Conservation (phyloP, 176 grass and related monocot genomes). For the Aechmea fasciata region DNA sequence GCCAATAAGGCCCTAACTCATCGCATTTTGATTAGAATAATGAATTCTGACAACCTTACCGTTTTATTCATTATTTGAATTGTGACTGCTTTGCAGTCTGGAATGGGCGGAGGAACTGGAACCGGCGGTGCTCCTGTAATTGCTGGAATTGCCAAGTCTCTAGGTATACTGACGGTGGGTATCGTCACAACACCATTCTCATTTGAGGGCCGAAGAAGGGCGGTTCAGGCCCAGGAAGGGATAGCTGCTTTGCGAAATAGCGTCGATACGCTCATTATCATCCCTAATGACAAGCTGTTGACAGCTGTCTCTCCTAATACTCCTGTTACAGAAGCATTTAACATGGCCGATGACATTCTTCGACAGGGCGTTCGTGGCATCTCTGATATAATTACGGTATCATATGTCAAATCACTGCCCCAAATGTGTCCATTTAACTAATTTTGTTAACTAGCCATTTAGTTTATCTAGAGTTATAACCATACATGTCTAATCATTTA, state of each 20-base stretch:
- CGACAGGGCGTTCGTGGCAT: slow-evolving; percentile 81
- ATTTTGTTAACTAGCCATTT: no score
- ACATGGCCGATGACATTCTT: slow-evolving; percentile 85
- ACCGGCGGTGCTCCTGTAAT: slow-evolving; percentile 96
- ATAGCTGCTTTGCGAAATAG: slow-evolving; percentile 73
- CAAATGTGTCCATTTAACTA: no score
- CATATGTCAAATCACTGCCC: not conserved
- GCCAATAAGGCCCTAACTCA: no score
- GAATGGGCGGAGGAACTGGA: slow-evolving; percentile 92
- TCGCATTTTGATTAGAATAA: no score
- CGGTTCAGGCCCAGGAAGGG: slow-evolving; percentile 91
- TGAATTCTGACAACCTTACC: no score
- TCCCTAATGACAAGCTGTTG: slow-evolving; percentile 85
- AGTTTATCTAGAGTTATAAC: no score
- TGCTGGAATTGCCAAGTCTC: slow-evolving; percentile 88
- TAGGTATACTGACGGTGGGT: slow-evolving; percentile 90
- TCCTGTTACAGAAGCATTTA: slow-evolving; percentile 79
- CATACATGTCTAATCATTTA: no score
- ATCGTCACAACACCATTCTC: slow-evolving; percentile 91
- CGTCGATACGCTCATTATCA: slow-evolving; percentile 81
- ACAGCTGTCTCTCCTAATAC: slow-evolving; percentile 82
- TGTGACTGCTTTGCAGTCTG: slow-evolving; percentile 27
- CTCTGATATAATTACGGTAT: slow-evolving; percentile 85
- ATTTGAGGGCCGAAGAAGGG: slow-evolving; percentile 88
- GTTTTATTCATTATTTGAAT: no score